These are phyloP conservation scores for Nissolia schottii DNA, from an alignment of 306 rosid species.

Conservation along the genomic window DNA sequence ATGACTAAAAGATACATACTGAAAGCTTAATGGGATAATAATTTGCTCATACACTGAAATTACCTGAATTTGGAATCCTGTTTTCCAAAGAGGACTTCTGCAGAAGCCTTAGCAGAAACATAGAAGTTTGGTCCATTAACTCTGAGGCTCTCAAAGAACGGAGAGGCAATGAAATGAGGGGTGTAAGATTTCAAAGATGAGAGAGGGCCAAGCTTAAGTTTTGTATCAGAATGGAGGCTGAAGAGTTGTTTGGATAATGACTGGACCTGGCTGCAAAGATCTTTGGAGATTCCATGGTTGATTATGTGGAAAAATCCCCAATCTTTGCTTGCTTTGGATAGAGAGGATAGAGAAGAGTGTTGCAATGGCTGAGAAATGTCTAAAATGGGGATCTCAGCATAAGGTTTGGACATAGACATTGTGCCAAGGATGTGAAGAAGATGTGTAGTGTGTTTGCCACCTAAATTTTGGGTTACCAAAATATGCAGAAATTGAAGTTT, in stretches of 20 bases:
- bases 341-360: slow-evolving; percentile 46
- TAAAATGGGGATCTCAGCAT: slow-evolving; percentile 55
- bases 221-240: slow-evolving; percentile 60
- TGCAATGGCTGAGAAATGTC: slow-evolving; percentile 67
- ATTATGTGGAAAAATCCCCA: slow-evolving; percentile 83
- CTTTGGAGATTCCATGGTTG: slow-evolving; percentile 85
- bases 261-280: slow-evolving; percentile 45
- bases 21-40: background rate
- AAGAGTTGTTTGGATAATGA: slow-evolving; percentile 49
- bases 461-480: slow-evolving; percentile 28
- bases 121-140: slow-evolving; percentile 70
- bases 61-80: slow-evolving; percentile 60
- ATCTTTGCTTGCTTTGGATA: slow-evolving; percentile 57
- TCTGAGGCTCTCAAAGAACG: slow-evolving; percentile 80
- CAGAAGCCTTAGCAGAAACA: slow-evolving; percentile 67
- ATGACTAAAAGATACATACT: background rate
- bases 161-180: slow-evolving; percentile 91
- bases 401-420: slow-evolving; percentile 46
- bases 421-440: slow-evolving; percentile 26
- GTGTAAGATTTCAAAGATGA: slow-evolving; percentile 68
- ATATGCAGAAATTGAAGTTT: slow-evolving; percentile 14
- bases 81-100: slow-evolving; percentile 43
- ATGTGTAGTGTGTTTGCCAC: slow-evolving; percentile 38
- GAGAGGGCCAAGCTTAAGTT: slow-evolving; percentile 73
- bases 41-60: background rate